Base-by-base conservation (phyloP, 192 early-diverging fungal species). In the Entomortierella chlamydospora region DNA sequence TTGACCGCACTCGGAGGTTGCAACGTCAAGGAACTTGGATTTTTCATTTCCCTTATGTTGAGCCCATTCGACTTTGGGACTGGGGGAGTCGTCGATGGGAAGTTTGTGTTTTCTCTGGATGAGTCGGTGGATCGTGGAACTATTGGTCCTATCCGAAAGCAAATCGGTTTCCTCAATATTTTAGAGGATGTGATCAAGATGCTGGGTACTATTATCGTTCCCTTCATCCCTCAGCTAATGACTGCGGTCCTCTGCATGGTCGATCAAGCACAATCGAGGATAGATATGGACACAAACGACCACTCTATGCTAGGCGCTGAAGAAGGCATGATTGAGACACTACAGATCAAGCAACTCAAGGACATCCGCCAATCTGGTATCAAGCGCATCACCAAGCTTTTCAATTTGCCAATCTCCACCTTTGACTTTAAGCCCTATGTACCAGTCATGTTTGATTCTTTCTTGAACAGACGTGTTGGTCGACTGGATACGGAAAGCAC, bases 111-210 rank as follows among this genome's bases (percentile, higher is more conserved):
- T 41, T 58, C 63, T 23, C n/a, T 67, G 23, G 84, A 84, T 41
- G 57, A 70, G 23, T 42, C 52, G 17, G 66, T 82, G 5, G 76
- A 70, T 1, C 68, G 62, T 28, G 51, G 63, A 8, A 28, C 39
- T n/a, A 55, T 79, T 25, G 76, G 76, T 29, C 76, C 33, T 34
- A 82, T 80, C 34, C 91, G 92, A 61, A 88, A 92, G 61, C 94
- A 95, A 72, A 31, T 91, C 23, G 97, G 97, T 77, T 94, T 93
- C 77, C 81, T 98, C 65, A 85, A 90, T 33, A 76, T 95, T 45
- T 56, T 95, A 26, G 87, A 91, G 41, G 98, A 98, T 72, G 81
- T 94, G 34, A 72, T 98, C 55, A 94, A 92, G 82, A 93, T 95
- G 85, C 81, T 99, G 13, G 91, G 92, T 0, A 81, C 87, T 17